Base-by-base conservation (phyloP, 1,284 basidiomycete species). In the Anthracocystis panici-leucophaei region DNA sequence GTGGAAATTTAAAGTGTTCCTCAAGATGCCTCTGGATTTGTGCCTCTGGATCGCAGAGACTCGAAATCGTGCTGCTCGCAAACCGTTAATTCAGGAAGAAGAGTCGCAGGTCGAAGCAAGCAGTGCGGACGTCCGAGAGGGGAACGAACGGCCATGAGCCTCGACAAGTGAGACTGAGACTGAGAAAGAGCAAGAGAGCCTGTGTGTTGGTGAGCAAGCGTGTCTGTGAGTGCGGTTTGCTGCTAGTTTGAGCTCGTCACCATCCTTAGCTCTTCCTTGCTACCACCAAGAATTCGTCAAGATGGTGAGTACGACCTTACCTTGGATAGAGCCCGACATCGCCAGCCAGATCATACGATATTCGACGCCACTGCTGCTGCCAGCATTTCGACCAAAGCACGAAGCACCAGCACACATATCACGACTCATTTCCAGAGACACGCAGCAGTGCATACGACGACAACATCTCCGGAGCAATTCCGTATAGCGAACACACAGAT, bases 271-370 rank as follows among this genome's bases (percentile, higher is more conserved):
- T 67, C 61, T 52, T 68, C 54, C 60, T 74, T 45, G 71, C 44
- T 61, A 74, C 65, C 71, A 74, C 71, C 73, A 75, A 70, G 73
- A 70, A 75, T 66, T 66, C 73, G 60, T 75, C 73, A 75, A 75
- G 73, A 75, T 75, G 73, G 73, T 75, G 56, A 71, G 73, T 70
- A 61, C 16, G 16, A 38, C 44, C 33, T 50, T 52, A 51, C 57
- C 38, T 49, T 52, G 52, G 57, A 57, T 57, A 45, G 27, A 46
- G 20, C 31, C 11, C 65, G 57, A 72, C 50, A 23, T 40, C 31
- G 31, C 29, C 54, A 41, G 33, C 55, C 68, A 53, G 44, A 71
- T 70, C 58, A 71, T 42, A 57, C 62, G 55, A 57, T 55, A 46
- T 5, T 16, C 55, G 50, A 57, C 49, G 27, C 51, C 40, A 59